A percentile compares a stretch with the other conserved stretches of the same genome.
These are phyloP conservation scores for Croton setiger DNA, from an alignment of 441 rosid species.

Conservation along the genomic window DNA sequence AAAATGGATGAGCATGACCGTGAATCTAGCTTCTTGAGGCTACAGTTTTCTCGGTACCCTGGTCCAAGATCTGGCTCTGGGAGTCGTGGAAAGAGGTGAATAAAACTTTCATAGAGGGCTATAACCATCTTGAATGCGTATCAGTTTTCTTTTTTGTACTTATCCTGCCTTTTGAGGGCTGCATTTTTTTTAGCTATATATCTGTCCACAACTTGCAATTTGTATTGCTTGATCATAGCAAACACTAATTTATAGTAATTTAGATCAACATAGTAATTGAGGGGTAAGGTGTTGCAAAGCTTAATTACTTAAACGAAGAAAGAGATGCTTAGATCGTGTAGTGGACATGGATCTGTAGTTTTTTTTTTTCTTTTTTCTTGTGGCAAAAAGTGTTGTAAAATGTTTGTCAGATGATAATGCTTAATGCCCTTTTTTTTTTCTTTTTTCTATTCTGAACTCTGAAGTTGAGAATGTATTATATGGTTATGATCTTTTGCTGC, in stretches of 20 bases:
- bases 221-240: conserved; percentile 10
- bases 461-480: not conserved
- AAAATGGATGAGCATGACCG: conserved; percentile 64
- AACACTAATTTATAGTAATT: conserved; percentile 8
- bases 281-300: conserved; percentile 5
- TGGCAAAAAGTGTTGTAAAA: conserved; percentile 4
- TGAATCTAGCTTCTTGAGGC: conserved; percentile 60
- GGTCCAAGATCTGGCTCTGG: conserved; percentile 60
- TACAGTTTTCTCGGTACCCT: conserved; percentile 67
- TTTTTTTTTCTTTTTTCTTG: not conserved
- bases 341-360: conserved; percentile 1
- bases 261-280: not conserved
- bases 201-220: conserved; percentile 5
- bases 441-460: not conserved
- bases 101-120: not conserved
- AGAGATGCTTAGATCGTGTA: not conserved
- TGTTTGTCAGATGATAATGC: not conserved
- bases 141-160: conserved; percentile 1
- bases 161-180: not conserved
- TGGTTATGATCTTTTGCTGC: too few relatives aligned
- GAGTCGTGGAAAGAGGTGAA: conserved; percentile 61
- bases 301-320: not conserved
- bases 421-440: not conserved
- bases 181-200: conserved; percentile 11
- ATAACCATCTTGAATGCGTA: conserved; percentile 4